These are phyloP conservation scores for Warburgia ugandensis DNA, from an alignment of 164 flowering plant species.

Conservation along the genomic window DNA sequence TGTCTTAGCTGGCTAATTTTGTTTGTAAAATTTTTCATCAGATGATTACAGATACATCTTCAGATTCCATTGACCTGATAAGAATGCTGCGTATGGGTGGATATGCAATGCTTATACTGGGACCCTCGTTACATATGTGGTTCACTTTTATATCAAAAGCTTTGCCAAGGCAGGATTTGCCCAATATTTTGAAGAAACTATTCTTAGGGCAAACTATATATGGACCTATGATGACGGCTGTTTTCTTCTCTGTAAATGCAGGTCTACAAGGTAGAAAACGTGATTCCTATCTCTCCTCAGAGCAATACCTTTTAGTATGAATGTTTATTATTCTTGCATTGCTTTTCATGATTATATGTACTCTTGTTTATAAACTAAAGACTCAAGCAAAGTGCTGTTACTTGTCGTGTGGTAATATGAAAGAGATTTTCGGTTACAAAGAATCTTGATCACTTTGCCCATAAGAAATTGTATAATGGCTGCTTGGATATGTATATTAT, in stretches of 20 bases:
- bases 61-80: conserved; percentile 49
- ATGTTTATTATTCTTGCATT: no score
- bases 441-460: no score
- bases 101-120: conserved; percentile 68
- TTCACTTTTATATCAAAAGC: conserved; percentile 72
- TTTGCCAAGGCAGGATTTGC: conserved; percentile 59
- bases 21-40: conserved; percentile 21
- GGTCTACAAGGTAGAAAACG: conserved; percentile 57
- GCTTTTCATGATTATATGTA: no score
- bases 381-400: no score
- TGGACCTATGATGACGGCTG: conserved; percentile 72
- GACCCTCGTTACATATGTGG: conserved; percentile 86
- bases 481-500: no score
- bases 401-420: no score
- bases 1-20: no score
- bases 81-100: conserved; percentile 83
- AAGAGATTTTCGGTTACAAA: no score
- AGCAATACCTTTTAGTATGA: no score
- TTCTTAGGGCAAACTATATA: conserved; percentile 62
- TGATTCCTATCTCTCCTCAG: background rate
- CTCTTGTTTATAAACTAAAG: no score
- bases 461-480: no score
- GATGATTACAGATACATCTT: conserved; percentile 37
- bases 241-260: conserved; percentile 82
- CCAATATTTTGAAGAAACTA: conserved; percentile 73